phyloP scores from a whole-genome alignment of 257 asterid species.

The Solanum gracilifrons region DNA sequence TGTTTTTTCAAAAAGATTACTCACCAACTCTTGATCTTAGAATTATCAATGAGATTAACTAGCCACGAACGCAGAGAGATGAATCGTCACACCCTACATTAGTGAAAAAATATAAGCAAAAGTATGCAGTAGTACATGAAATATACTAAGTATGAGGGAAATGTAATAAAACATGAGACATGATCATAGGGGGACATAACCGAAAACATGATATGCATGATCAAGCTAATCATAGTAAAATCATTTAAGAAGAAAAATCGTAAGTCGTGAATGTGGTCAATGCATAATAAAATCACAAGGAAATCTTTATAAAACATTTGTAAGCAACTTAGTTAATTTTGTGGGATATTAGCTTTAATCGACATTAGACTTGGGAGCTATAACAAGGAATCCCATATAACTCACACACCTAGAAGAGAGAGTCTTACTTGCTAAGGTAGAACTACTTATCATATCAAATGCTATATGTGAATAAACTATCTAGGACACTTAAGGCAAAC shows the following conservation, averaged over 20 bases:
- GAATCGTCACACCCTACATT: not conserved
- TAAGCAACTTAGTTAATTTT: not conserved
- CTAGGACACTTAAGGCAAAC: no score
- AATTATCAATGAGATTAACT: not conserved
- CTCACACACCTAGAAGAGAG: no score
- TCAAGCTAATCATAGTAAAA: not conserved
- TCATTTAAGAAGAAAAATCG: not conserved
- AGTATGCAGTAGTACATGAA: not conserved
- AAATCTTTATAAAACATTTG: not conserved
- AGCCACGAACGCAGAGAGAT: no score
- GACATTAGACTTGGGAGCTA: no score
- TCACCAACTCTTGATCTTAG: not conserved
- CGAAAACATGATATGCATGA: not conserved
- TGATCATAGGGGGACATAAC: not conserved
- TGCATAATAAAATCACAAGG: not conserved
- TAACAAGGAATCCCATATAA: no score
- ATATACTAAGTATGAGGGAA: not conserved
- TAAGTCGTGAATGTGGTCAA: not conserved
- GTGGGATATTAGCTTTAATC: no score
- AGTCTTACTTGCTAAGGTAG: no score
- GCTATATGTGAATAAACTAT: no score
- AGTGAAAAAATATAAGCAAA: not conserved
- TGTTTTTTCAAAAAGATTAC: not conserved
- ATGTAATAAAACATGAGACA: not conserved
- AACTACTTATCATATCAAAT: no score